Conservation (phyloP, 495 filamentous ascomycete species). For the Penicillium samsonianum region DNA sequence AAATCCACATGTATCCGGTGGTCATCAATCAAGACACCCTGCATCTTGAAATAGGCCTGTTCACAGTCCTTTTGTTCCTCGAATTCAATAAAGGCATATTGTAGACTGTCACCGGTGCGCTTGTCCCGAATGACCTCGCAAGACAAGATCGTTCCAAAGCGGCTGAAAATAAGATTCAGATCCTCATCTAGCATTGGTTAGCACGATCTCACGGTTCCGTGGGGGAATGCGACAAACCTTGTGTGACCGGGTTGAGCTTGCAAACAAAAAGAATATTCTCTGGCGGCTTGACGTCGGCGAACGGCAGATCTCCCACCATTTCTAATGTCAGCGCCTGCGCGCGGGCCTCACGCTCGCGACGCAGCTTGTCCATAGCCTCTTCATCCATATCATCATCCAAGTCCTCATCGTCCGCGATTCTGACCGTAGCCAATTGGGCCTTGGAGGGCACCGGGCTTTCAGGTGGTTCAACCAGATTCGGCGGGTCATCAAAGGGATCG, state of each 20-base stretch:
- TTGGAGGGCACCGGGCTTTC: conserved; percentile 79
- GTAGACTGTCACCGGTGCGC: conserved; percentile 89
- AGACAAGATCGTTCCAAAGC: conserved; percentile 91
- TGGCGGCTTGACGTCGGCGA: conserved; percentile 95
- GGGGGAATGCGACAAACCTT: conserved; percentile 49
- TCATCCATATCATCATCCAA: conserved; percentile 76
- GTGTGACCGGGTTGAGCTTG: conserved; percentile 96
- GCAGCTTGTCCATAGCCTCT: conserved; percentile 72
- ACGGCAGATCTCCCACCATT: conserved; percentile 97
- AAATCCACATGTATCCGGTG: conserved; percentile 98
- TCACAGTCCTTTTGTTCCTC: conserved; percentile 90
- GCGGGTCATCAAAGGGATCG: conserved; percentile 82
- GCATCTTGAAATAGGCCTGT: conserved; percentile 98
- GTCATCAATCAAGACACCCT: conserved; percentile 93
- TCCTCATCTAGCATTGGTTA: conserved; percentile 69
- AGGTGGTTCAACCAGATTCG: conserved; percentile 70
- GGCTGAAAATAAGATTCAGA: conserved; percentile 91
- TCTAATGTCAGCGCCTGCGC: conserved; percentile 94
- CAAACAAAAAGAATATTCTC: conserved; percentile 98
- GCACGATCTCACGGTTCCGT: not conserved
- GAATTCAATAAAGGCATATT: conserved; percentile 98
- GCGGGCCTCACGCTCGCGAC: conserved; percentile 87
- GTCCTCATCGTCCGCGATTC: conserved; percentile 87
- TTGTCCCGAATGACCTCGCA: conserved; percentile 97
- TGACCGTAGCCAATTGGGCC: conserved; percentile 84